phyloP scores from a whole-genome alignment of 1,139 yeast genomes.

The Saccharomyces hybrid region DNA sequence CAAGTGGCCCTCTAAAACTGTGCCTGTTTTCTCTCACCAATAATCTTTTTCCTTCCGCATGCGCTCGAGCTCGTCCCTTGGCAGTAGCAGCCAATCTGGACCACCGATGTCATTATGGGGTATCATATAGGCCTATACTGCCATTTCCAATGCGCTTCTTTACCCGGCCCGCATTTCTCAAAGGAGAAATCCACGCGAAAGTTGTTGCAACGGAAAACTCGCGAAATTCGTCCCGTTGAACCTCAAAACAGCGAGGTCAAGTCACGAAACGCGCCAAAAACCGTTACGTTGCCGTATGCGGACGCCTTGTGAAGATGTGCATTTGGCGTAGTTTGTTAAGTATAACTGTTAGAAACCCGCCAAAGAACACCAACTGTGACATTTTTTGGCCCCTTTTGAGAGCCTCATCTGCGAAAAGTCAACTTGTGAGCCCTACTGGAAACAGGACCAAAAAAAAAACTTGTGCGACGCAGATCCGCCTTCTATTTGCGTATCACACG shows the following conservation, averaged over 20 bases:
- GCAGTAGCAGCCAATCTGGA: not conserved
- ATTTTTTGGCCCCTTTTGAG: not conserved
- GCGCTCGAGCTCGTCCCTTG: not conserved
- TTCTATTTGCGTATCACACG: slow-evolving; percentile 1
- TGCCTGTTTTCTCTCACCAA: not conserved
- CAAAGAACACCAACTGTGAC: not conserved
- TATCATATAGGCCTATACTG: not conserved
- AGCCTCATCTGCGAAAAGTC: not conserved
- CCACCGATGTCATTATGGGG: not conserved
- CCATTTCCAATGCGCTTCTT: not conserved
- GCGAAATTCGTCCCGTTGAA: not conserved
- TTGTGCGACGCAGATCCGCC: not conserved
- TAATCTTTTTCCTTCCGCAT: not conserved
- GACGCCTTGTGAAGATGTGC: not conserved
- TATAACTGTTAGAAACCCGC: not conserved
- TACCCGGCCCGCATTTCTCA: not conserved
- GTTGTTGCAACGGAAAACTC: not conserved
- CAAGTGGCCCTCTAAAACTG: not conserved
- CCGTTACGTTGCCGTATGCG: not conserved
- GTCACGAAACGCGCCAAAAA: slow-evolving; percentile 1
- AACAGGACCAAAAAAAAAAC: not conserved
- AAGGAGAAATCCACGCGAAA: not conserved
- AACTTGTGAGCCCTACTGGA: not conserved
- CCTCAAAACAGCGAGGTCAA: not conserved
- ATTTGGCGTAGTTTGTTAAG: not conserved